Conservation (phyloP, 2,329 filamentous ascomycete species). For the Coniochaeta prunicola region DNA sequence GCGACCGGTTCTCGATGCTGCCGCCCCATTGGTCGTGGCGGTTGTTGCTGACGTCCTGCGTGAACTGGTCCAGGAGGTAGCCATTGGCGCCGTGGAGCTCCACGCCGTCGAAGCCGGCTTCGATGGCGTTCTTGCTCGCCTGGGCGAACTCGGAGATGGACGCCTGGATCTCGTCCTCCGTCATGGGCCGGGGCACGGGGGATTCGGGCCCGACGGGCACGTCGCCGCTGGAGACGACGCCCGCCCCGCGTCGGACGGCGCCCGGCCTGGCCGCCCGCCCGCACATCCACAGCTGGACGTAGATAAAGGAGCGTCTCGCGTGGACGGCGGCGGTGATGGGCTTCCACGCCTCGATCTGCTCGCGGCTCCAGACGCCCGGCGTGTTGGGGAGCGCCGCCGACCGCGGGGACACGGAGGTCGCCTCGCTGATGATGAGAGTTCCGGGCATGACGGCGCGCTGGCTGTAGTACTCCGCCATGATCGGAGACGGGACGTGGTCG, state of each 20-base stretch:
- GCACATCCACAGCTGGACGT: conserved; percentile 45
- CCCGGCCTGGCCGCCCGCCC: conserved; percentile 17
- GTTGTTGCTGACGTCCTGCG: conserved; percentile 15
- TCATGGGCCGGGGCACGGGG: conserved; percentile 12
- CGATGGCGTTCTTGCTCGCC: conserved; percentile 36
- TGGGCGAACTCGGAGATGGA: conserved; percentile 20
- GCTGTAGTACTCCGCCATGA: background rate
- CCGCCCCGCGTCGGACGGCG: background rate
- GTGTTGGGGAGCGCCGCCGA: conserved; percentile 21
- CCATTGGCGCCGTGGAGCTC: conserved; percentile 30
- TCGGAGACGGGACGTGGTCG: background rate
- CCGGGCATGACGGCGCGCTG: background rate
- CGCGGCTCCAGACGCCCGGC: conserved; percentile 20
- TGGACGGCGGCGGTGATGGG: conserved; percentile 52
- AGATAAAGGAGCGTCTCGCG: conserved; percentile 48
- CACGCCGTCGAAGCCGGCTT: conserved; percentile 41
- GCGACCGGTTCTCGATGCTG: background rate
- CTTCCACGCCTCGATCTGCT: conserved; percentile 27
- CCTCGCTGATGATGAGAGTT: conserved; percentile 14
- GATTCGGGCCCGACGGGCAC: conserved; percentile 37
- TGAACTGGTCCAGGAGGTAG: conserved; percentile 28
- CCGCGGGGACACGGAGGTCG: conserved; percentile 20
- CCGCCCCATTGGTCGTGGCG: conserved; percentile 23
- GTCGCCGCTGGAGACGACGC: conserved; percentile 23
- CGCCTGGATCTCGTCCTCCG: conserved; percentile 30